Percentiles rank a stretch among this genome's conserved stretches.
Evolutionary conservation across 108 stramenopile genomes (phyloP).

Genomic region (Thalassiosira profunda): DNA sequence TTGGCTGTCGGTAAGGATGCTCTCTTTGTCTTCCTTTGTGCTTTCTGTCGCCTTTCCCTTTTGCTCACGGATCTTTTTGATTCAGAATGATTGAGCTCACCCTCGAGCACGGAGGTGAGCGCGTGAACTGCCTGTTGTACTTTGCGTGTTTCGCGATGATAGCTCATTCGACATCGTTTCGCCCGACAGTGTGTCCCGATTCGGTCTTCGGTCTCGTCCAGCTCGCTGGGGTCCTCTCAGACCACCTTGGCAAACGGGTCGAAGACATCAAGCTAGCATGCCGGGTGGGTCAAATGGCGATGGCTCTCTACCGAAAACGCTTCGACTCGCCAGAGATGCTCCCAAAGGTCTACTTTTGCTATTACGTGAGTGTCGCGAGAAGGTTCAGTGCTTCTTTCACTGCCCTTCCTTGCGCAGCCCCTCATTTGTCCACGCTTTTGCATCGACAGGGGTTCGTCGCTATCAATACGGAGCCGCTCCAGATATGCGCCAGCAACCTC

Average conservation of each 20-base stretch:
- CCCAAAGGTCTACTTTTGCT: background rate
- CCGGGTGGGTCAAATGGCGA: background rate
- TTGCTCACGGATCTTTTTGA: no score
- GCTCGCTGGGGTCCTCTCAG: no score
- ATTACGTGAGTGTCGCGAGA: background rate
- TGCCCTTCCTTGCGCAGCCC: no score
- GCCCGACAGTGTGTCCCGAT: no score
- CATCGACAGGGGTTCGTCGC: no score
- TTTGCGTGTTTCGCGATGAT: background rate
- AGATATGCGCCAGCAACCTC: background rate
- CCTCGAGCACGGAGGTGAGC: background rate
- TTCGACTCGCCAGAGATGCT: background rate
- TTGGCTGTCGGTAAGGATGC: no score
- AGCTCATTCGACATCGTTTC: background rate
- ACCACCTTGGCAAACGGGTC: no score
- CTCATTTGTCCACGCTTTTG: no score
- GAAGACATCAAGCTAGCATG: background rate
- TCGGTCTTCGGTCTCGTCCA: no score
- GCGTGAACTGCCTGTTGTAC: background rate
- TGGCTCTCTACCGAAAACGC: background rate
- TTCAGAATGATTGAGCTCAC: background rate
- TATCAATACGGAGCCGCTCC: slow-evolving; percentile 1
- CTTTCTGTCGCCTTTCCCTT: no score
- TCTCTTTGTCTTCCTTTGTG: no score
- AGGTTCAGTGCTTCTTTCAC: no score